A percentile compares a stretch with the other conserved stretches of the same genome.
Conservation (phyloP, 2,329 filamentous ascomycete species). For the Coniella lustricola region DNA sequence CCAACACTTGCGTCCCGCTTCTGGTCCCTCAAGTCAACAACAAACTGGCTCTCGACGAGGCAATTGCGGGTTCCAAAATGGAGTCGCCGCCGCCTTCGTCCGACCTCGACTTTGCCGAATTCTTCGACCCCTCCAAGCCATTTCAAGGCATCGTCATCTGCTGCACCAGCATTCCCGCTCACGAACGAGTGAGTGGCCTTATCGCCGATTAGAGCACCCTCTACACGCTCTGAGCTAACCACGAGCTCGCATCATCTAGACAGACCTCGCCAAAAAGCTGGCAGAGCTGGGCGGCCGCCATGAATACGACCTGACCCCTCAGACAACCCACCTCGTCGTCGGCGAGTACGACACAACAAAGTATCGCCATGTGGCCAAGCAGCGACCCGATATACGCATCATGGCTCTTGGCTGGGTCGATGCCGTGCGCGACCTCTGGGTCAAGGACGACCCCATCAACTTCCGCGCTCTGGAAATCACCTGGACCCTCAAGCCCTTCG, state of each 20-base stretch:
- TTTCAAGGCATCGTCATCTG: constrained; percentile 71
- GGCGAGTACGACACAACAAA: constrained; percentile 86
- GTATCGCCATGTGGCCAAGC: constrained; percentile 89
- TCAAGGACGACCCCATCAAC: constrained; percentile 68
- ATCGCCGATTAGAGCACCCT: constrained; percentile 3
- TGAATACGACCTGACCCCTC: constrained; percentile 88
- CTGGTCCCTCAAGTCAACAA: too few species aligned
- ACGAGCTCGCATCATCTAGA: constrained; percentile 27
- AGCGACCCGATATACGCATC: constrained; percentile 77
- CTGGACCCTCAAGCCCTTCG: constrained; percentile 58
- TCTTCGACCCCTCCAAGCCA: constrained; percentile 53
- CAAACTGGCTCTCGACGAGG: too few species aligned
- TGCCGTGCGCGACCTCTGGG: constrained; percentile 72
- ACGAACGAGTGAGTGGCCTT: constrained; percentile 60
- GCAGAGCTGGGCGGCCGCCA: constrained; percentile 78
- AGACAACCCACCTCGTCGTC: constrained; percentile 90
- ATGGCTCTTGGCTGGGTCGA: constrained; percentile 81
- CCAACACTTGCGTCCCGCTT: background rate
- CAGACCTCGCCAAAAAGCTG: constrained; percentile 56
- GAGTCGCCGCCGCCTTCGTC: constrained; percentile 19
- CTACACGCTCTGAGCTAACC: too few species aligned
- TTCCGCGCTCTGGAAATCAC: constrained; percentile 60
- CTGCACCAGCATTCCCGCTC: constrained; percentile 77
- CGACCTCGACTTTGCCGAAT: constrained; percentile 19
- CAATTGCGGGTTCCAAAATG: constrained; percentile 14